Conservation (phyloP, 805 yeast genomes). For the Starmerella sp. region DNA sequence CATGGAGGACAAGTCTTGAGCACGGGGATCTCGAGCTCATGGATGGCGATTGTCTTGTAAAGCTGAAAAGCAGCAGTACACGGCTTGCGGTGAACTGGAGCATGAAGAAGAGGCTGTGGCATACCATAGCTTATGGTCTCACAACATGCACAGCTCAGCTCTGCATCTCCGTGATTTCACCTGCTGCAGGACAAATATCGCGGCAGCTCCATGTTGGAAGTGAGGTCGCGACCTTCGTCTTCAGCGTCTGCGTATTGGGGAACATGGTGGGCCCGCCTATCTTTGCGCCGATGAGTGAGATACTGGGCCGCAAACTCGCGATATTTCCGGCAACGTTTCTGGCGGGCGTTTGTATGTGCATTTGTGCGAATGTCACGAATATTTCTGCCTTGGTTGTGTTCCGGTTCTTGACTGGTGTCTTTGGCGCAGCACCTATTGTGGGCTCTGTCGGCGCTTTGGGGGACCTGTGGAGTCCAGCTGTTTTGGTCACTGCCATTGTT, state of each 20-base stretch:
- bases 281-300: constrained; percentile 49
- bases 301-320: constrained; percentile 42
- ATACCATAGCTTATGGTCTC: constrained; percentile 34
- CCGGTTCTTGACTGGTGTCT: constrained; percentile 47
- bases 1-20: too few species aligned
- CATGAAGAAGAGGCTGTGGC: constrained; percentile 30
- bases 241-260: constrained; percentile 47
- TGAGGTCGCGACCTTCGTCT: constrained; percentile 40
- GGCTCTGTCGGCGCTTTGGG: constrained; percentile 54
- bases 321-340: constrained; percentile 38
- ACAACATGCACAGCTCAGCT: constrained; percentile 46
- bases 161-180: constrained; percentile 41
- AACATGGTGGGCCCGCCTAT: constrained; percentile 52
- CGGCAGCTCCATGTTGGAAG: constrained; percentile 37
- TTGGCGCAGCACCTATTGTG: constrained; percentile 53
- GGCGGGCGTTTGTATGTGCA: constrained; percentile 35
- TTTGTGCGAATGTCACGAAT: constrained; percentile 34
- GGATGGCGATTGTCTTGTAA: too few species aligned
- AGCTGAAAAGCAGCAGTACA: too few species aligned
- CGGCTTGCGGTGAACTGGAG: constrained; percentile 34
- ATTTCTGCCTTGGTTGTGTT: constrained; percentile 33
- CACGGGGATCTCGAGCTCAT: too few species aligned
- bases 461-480: constrained; percentile 42
- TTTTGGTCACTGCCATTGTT: constrained; percentile 43
- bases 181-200: constrained; percentile 37